These are phyloP conservation scores for Aspergillus ruber DNA, from an alignment of 2,329 filamentous ascomycete species.

Conservation along the genomic window DNA sequence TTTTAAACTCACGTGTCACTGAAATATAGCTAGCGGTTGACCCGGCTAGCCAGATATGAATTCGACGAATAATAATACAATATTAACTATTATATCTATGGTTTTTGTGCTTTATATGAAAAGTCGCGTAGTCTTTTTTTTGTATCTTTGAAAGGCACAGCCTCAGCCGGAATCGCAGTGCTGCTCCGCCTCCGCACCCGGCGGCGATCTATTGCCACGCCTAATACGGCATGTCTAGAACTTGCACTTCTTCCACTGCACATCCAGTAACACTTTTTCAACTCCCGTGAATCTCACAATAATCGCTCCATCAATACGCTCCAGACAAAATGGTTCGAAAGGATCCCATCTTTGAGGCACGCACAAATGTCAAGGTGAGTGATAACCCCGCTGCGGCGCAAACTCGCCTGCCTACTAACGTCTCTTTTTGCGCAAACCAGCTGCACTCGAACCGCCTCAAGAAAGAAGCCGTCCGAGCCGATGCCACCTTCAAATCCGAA, in stretches of 20 bases:
- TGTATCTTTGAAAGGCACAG: background rate
- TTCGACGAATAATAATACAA: background rate
- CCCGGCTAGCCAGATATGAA: background rate
- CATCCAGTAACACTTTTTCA: background rate
- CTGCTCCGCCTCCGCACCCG: background rate
- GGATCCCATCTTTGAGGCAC: slow-evolving; percentile 37
- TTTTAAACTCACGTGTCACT: background rate
- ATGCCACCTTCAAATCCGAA: slow-evolving; percentile 42
- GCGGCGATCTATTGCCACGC: background rate
- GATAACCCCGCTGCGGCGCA: background rate
- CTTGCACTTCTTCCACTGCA: slow-evolving; percentile 3
- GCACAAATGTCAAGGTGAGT: slow-evolving; percentile 37
- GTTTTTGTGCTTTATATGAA: no score
- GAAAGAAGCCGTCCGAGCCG: slow-evolving; percentile 42
- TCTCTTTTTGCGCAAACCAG: background rate
- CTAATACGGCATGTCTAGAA: background rate
- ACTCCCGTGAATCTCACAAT: background rate
- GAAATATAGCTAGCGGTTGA: background rate
- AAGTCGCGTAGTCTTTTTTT: no score
- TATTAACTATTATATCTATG: background rate
- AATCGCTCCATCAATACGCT: background rate
- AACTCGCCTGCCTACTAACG: background rate
- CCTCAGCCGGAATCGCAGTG: background rate
- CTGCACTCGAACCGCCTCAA: slow-evolving; percentile 43
- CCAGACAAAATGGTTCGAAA: slow-evolving; percentile 31